phyloP scores from a whole-genome alignment of 345 rosid genomes.

The Eucalyptus cloeziana region DNA sequence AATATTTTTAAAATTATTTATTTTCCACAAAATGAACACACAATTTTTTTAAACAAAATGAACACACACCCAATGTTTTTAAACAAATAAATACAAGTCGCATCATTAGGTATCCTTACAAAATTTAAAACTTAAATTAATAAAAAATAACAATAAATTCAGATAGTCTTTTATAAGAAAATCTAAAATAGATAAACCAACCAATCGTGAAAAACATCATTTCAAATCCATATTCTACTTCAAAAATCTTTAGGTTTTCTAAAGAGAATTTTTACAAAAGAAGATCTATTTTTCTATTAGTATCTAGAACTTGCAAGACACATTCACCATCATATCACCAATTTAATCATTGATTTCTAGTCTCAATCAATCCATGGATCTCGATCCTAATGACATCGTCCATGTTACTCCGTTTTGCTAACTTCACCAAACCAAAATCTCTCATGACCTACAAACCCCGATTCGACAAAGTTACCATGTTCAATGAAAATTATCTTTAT shows the following conservation, averaged over 20 bases:
- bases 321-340: background rate
- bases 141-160: background rate
- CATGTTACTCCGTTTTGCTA: background rate
- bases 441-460: background rate
- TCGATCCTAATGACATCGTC: background rate
- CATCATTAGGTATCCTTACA: background rate
- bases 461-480: background rate
- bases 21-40: no score
- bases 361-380: background rate
- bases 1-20: no score
- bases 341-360: background rate
- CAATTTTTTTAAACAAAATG: background rate
- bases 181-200: background rate
- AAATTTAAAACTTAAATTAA: background rate
- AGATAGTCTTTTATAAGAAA: background rate
- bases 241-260: background rate
- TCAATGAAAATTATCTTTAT: background rate
- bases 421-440: background rate
- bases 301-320: background rate
- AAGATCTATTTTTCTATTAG: background rate
- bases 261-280: background rate
- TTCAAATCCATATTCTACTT: background rate
- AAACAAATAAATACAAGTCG: background rate
- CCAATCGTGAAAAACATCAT: background rate
- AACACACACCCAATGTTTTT: no score